These are phyloP conservation scores for Novakomyces olei DNA, from an alignment of 805 yeast species.

Conservation along the genomic window DNA sequence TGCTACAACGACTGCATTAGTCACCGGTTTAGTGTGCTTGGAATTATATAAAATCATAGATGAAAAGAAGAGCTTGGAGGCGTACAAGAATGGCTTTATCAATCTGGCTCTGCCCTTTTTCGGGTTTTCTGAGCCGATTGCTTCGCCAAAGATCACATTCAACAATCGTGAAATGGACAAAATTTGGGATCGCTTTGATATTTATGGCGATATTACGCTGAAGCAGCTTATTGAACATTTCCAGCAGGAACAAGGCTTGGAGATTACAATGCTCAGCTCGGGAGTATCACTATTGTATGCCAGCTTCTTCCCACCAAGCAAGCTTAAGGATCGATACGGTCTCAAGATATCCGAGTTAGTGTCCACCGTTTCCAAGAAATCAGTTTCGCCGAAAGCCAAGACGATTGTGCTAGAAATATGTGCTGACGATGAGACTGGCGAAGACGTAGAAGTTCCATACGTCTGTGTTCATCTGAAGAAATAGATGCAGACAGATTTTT, in stretches of 20 bases:
- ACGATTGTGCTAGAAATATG: conserved; percentile 74
- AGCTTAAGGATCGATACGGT: conserved; percentile 52
- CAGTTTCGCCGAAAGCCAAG: conserved; percentile 47
- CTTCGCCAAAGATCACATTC: conserved; percentile 61
- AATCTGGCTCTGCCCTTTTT: conserved; percentile 87
- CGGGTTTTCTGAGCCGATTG: conserved; percentile 90
- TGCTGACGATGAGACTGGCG: conserved; percentile 78
- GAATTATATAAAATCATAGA: conserved; percentile 82
- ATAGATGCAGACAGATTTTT: too few relatives aligned
- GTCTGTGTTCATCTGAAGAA: conserved; percentile 38
- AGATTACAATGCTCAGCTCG: conserved; percentile 73
- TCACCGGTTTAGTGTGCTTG: conserved; percentile 80
- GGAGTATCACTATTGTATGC: conserved; percentile 83
- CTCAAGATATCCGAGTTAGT: conserved; percentile 53
- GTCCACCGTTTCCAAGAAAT: conserved; percentile 67
- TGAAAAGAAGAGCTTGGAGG: conserved; percentile 43
- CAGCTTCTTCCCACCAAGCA: conserved; percentile 79
- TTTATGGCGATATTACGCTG: conserved; percentile 41
- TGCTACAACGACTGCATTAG: conserved; percentile 97
- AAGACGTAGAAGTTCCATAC: conserved; percentile 81
- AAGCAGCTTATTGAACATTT: conserved; percentile 53
- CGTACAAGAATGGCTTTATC: conserved; percentile 77
- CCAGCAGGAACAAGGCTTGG: conserved; percentile 61
- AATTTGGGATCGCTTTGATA: conserved; percentile 88
- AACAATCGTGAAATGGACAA: conserved; percentile 59